Base-by-base conservation (phyloP, 2,329 filamentous ascomycete genomes). In the Penicillium corylophilum region DNA sequence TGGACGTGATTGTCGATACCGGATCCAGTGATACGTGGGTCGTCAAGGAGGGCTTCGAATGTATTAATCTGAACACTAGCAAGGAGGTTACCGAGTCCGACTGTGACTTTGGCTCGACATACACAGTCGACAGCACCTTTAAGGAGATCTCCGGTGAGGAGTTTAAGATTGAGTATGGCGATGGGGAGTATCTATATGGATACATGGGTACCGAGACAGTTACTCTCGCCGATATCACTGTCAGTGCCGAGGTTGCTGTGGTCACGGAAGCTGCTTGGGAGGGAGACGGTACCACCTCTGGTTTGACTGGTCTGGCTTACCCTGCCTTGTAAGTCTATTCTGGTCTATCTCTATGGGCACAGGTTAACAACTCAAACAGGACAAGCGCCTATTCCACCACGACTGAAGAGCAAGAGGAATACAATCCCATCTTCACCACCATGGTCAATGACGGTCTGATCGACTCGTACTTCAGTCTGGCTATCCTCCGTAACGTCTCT, bases 21-120 rank as follows among this genome's bases (percentile, higher is more conserved):
- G 78, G 77, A 13, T 76, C 73, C 44, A 73, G 71, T 46, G 77
- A 80, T 51, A 77, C 75, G 1, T 80, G 77, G 74, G 60, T 79
- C 1, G 67, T 71, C 1, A 55, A 67, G 22, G 54, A 51, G 0
- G 65, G 66, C 3, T 74, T 72, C 46, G 47, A 60, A 18, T 77
- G 74, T 48, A 44, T 70, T 13, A 61, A 72, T 50, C 41, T 46
- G 15, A 39, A 46, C 12, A 49, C 48, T 2, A 26, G 39, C 10
- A 4, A 48, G 1, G 15, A 51, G n/a, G 28, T 43, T 13, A 13
- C 35, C 2, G 44, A 52, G 15, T 45, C 50, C 1, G 40, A 40
- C 2, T 66, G 64, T 41, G 47, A 40, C 1, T 67, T 64, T 35
- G 61, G 56, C 12, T 18, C 48, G 4, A 50, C 55, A 20, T 67